phyloP scores from a whole-genome alignment of 257 asterid species.

The Solanum habrochaites region DNA sequence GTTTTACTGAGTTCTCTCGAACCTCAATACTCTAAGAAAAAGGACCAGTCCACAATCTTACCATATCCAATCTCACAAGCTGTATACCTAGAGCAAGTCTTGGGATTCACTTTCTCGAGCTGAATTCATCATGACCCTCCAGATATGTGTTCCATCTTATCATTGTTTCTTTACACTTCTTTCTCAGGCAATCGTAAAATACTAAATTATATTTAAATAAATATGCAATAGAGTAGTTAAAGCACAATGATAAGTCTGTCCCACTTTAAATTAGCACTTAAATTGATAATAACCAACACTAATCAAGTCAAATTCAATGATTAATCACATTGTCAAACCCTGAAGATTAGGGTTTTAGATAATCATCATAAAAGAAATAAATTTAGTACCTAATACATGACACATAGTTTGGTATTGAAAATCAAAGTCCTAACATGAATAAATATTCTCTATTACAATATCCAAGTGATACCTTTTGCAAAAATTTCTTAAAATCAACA shows the following conservation, averaged over 20 bases:
- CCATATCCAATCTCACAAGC: not conserved
- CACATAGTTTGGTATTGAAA: not conserved
- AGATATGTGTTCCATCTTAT: not conserved
- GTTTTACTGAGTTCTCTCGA: not conserved
- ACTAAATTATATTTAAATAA: not conserved
- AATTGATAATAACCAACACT: not conserved
- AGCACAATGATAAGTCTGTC: not conserved
- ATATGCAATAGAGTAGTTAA: not conserved
- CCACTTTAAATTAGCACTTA: not conserved
- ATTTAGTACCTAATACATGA: not conserved
- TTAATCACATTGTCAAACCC: not conserved
- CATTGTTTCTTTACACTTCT: not conserved
- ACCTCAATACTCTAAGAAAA: not conserved
- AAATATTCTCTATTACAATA: too few relatives aligned
- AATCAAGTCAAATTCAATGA: not conserved
- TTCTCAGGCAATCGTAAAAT: not conserved
- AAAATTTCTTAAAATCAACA: not conserved
- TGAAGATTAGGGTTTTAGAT: not conserved
- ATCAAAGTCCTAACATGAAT: not conserved
- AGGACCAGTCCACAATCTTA: not conserved
- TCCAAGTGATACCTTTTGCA: not conserved
- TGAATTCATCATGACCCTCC: not conserved
- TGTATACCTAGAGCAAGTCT: too few relatives aligned
- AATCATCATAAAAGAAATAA: too few relatives aligned
- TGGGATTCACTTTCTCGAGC: not conserved